phyloP scores from a whole-genome alignment of 163 green algal species.

The Chlamydomonas reinhardtii region DNA sequence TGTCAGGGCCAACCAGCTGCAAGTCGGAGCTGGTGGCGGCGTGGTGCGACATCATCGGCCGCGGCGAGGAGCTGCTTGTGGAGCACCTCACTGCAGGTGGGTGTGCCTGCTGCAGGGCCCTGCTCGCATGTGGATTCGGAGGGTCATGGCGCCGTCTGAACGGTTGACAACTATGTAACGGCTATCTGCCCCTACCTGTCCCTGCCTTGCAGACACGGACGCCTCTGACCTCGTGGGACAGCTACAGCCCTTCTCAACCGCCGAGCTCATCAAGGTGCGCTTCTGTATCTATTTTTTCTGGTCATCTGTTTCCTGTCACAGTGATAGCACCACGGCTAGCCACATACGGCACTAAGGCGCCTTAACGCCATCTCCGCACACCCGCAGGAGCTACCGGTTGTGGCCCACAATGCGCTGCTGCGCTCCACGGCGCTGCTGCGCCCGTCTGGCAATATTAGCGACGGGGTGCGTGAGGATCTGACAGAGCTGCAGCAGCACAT shows the following conservation, averaged over 20 bases:
- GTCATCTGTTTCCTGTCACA: too few species aligned
- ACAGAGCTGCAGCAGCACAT: background rate
- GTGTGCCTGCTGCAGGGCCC: too few species aligned
- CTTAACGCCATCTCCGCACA: background rate
- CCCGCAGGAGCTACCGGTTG: background rate
- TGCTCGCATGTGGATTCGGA: background rate
- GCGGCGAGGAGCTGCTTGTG: background rate
- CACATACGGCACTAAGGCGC: too few species aligned
- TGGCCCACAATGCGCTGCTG: background rate
- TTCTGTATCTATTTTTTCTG: too few species aligned
- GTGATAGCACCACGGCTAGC: too few species aligned
- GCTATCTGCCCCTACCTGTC: too few species aligned
- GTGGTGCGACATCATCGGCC: slow-evolving; percentile 20
- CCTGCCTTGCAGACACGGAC: slow-evolving; percentile 54
- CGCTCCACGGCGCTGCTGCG: background rate
- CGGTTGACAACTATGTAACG: too few species aligned
- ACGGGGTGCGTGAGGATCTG: background rate
- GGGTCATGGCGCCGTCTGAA: too few species aligned
- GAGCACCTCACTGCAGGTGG: slow-evolving; percentile 5
- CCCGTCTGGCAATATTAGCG: background rate
- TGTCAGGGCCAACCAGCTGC: background rate
- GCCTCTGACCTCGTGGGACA: slow-evolving; percentile 52
- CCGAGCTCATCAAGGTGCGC: slow-evolving; percentile 48
- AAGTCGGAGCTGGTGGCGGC: slow-evolving; percentile 12
- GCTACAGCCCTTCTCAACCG: slow-evolving; percentile 46